These are phyloP conservation scores for Clarireedia sp. DNA, from an alignment of 2,329 filamentous ascomycete species.

Conservation along the genomic window DNA sequence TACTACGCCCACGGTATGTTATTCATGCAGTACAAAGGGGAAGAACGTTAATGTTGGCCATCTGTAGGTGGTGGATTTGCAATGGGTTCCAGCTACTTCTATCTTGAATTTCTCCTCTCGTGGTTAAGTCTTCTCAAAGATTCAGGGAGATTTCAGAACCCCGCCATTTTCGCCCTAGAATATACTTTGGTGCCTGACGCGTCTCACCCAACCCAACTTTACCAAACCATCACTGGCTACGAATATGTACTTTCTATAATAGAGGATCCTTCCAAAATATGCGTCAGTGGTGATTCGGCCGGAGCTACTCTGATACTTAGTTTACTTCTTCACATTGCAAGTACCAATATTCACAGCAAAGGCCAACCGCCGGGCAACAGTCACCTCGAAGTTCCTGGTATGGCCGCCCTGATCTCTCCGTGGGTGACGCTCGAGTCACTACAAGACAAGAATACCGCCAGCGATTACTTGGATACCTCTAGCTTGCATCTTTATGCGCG, in stretches of 20 bases:
- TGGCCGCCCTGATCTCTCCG: slow-evolving; percentile 70
- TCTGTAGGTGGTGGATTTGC: slow-evolving; percentile 67
- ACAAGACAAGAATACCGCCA: slow-evolving; percentile 58
- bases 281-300: slow-evolving; percentile 71
- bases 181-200: slow-evolving; percentile 67
- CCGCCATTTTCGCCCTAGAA: slow-evolving; percentile 70
- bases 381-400: slow-evolving; percentile 35
- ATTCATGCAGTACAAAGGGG: background rate
- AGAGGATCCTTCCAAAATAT: slow-evolving; percentile 50
- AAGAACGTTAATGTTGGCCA: background rate
- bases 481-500: slow-evolving; percentile 62
- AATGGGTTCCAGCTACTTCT: slow-evolving; percentile 77
- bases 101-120: slow-evolving; percentile 72
- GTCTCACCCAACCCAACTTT: slow-evolving; percentile 64
- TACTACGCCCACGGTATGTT: slow-evolving; percentile 70
- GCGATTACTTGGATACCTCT: slow-evolving; percentile 65
- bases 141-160: slow-evolving; percentile 62
- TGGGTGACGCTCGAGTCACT: slow-evolving; percentile 68
- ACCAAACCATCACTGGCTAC: slow-evolving; percentile 64
- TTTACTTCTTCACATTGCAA: slow-evolving; percentile 58
- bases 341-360: slow-evolving; percentile 2
- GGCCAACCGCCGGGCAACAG: background rate
- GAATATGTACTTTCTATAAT: slow-evolving; percentile 56
- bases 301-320: slow-evolving; percentile 68
- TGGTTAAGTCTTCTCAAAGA: slow-evolving; percentile 58